Base-by-base conservation (phyloP, 78 protist genomes). In the Dictyostelium intermedium region DNA sequence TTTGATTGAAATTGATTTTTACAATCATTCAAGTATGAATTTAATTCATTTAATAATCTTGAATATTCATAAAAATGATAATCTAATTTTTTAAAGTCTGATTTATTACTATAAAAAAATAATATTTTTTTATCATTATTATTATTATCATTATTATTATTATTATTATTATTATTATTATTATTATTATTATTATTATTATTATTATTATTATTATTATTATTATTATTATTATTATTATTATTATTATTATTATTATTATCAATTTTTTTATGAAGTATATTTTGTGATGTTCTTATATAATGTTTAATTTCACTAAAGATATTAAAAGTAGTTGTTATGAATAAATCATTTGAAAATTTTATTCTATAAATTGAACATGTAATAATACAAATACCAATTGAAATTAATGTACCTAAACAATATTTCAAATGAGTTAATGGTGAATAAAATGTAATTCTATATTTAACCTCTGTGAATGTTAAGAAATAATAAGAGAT, bases 321-420 rank as follows among this genome's bases (percentile, higher is more conserved):
- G 4, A 78, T 30, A 23, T 53, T 61, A 3, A 27, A 18, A 25
- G 86, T 18, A 2, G 27, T 60, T 37, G 18, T 35, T 3, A 87
- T 41, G 47, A 78, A 87, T 37, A 87, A 43, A 27, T 43, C 66
- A 39, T 50, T 56, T 5, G 50, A 27, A 61, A 87, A 87, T n/a
- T 56, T 30, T n/a, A 79, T 79, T 45, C 56, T 39, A 27, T 20
- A 79, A 11, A 79, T 27, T 6, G 56, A 27, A 25, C 41, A 79
- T 14, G 61, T 41, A 14, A 79, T 9, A 2, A 45, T 14, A 13
- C 23, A 20, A 25, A 16, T 45, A 25, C 41, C 69, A 45, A 79
- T 45, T 10, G 70, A n/a, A 14, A 79, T 79, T 13, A 79, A 5
- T 11, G 41, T 23, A 27, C 32, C 66, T 2, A 79, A 32, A 39